These are phyloP conservation scores for Aureobasidium lini DNA, from an alignment of 2,329 filamentous ascomycete genomes.

Conservation along the genomic window DNA sequence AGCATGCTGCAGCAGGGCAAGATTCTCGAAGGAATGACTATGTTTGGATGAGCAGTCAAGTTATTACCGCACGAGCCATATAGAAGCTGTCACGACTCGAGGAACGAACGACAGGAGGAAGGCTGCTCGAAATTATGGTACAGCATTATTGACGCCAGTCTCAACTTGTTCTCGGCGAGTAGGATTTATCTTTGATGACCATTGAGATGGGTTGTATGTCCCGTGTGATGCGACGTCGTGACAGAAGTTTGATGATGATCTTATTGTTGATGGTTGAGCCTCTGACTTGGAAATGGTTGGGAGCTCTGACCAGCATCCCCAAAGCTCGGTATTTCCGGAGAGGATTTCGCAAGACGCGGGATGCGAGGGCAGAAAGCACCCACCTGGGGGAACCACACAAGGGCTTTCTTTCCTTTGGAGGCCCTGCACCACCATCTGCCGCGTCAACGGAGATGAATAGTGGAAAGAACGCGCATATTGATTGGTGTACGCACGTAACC, in stretches of 20 bases:
- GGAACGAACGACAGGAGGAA: constrained; percentile 1
- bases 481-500: background rate
- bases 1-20: background rate
- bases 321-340: background rate
- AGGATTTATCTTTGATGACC: background rate
- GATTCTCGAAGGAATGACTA: background rate
- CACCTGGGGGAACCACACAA: background rate
- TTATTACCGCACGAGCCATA: background rate
- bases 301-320: background rate
- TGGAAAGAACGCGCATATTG: background rate
- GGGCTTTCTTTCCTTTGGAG: background rate
- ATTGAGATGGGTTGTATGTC: no score
- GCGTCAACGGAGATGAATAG: background rate
- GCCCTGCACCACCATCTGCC: background rate
- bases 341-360: background rate
- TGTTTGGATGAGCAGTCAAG: no score
- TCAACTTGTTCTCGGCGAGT: background rate
- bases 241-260: no score
- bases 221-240: no score
- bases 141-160: background rate
- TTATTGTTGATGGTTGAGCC: no score
- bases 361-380: background rate
- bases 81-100: background rate
- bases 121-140: background rate
- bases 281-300: background rate